Conservation (phyloP, 2,329 filamentous ascomycete species). For the Westerdykella sp. region DNA sequence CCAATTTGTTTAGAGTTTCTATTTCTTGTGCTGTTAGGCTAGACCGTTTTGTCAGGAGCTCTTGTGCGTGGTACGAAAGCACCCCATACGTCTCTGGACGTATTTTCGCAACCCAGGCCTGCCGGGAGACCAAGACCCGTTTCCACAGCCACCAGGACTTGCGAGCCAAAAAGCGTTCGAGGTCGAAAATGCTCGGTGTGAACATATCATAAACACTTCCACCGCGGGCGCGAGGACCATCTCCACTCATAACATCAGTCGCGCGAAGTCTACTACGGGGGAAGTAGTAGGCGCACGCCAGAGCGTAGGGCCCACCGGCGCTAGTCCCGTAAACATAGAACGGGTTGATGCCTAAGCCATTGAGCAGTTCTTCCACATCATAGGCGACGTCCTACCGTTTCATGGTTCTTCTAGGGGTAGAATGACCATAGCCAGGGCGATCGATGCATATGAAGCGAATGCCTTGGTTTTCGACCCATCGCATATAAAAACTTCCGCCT, state of each 20-base stretch:
- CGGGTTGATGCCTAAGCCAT: slow-evolving; percentile 6
- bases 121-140: too few relatives aligned
- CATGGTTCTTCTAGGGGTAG: slow-evolving; percentile 6
- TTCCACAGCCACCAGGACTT: too few relatives aligned
- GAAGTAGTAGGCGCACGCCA: slow-evolving; percentile 13
- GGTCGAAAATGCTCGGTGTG: too few relatives aligned
- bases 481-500: not conserved
- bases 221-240: not conserved
- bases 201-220: too few relatives aligned
- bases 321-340: slow-evolving; percentile 11
- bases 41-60: too few relatives aligned
- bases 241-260: slow-evolving; percentile 10
- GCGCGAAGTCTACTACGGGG: slow-evolving; percentile 9
- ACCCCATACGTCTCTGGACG: too few relatives aligned
- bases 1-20: too few relatives aligned
- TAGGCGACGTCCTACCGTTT: slow-evolving; percentile 7
- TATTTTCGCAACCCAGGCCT: too few relatives aligned
- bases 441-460: slow-evolving; percentile 12
- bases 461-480: slow-evolving; percentile 5
- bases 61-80: too few relatives aligned
- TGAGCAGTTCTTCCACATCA: slow-evolving; percentile 9
- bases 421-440: slow-evolving; percentile 12
- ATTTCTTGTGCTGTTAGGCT: too few relatives aligned
- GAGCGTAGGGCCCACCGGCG: slow-evolving; percentile 12
- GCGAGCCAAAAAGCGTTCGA: too few relatives aligned